These are phyloP conservation scores for Phytophthora citricola DNA, from an alignment of 352 stramenopile genomes.

Conservation along the genomic window DNA sequence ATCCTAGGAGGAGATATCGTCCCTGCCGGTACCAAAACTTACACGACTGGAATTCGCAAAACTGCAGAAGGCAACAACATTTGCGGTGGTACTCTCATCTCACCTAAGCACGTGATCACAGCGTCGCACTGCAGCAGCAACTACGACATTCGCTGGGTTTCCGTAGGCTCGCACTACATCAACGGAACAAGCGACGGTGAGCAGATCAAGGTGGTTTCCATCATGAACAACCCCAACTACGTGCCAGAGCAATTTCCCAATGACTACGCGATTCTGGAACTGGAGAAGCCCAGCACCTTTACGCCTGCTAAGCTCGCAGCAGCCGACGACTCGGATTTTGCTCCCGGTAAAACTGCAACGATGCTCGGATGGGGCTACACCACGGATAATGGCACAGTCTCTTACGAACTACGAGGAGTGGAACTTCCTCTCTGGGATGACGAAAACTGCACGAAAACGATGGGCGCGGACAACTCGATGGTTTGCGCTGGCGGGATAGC, in stretches of 20 bases:
- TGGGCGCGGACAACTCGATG: slow-evolving; percentile 40
- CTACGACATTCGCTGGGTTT: slow-evolving; percentile 32
- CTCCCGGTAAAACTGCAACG: slow-evolving; percentile 30
- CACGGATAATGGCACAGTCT: slow-evolving; percentile 28
- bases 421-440: slow-evolving; percentile 44
- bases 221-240: slow-evolving; percentile 32
- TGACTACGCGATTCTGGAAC: slow-evolving; percentile 48
- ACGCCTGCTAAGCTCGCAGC: slow-evolving; percentile 37
- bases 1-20: slow-evolving; percentile 24
- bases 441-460: slow-evolving; percentile 30
- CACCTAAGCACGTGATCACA: slow-evolving; percentile 20
- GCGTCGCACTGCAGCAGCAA: slow-evolving; percentile 24
- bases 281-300: slow-evolving; percentile 37
- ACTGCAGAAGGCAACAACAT: slow-evolving; percentile 12
- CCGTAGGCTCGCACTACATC: slow-evolving; percentile 29
- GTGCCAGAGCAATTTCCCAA: slow-evolving; percentile 14
- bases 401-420: slow-evolving; percentile 44
- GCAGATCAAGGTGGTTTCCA: slow-evolving; percentile 35
- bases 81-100: slow-evolving; percentile 27
- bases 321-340: slow-evolving; percentile 26
- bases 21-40: slow-evolving; percentile 28
- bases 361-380: slow-evolving; percentile 43
- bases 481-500: slow-evolving; percentile 50
- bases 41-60: slow-evolving; percentile 20
- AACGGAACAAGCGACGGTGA: slow-evolving; percentile 25